phyloP scores from a whole-genome alignment of 331 rosid species.

The Arachis monticola region DNA sequence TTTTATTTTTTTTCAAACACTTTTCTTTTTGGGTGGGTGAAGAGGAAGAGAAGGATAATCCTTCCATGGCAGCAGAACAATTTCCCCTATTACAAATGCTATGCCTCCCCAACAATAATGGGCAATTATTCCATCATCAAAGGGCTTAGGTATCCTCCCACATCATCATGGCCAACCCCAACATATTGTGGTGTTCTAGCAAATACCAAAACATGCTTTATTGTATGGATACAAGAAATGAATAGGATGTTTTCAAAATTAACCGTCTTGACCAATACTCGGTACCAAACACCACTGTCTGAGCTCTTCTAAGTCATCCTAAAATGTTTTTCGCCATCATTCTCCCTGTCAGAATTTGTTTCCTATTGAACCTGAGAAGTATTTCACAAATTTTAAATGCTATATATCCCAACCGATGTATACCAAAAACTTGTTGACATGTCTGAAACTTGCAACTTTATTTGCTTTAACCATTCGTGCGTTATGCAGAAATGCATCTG shows the following conservation, averaged over 20 bases:
- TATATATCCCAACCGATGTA: constrained; percentile 47
- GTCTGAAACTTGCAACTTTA: constrained; percentile 43
- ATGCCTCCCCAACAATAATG: constrained; percentile 50
- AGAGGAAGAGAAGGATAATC: constrained; percentile 32
- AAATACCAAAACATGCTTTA: constrained; percentile 54
- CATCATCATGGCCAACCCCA: constrained; percentile 42
- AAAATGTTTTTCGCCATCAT: constrained; percentile 46
- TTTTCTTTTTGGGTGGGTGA: neutral
- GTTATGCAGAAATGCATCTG: constrained; percentile 48
- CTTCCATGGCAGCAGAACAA: constrained; percentile 25
- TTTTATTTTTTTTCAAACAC: neutral
- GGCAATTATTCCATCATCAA: constrained; percentile 45
- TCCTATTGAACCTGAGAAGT: constrained; percentile 47
- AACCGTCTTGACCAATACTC: constrained; percentile 39
- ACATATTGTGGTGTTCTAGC: constrained; percentile 29
- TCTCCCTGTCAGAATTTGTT: constrained; percentile 48
- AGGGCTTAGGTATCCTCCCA: constrained; percentile 48
- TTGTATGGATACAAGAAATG: constrained; percentile 53
- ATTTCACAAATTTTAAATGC: constrained; percentile 54
- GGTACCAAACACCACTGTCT: constrained; percentile 40
- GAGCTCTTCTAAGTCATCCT: constrained; percentile 49
- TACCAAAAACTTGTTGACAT: constrained; percentile 53
- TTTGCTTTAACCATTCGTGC: constrained; percentile 43
- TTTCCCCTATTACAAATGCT: constrained; percentile 49
- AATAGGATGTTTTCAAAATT: constrained; percentile 38